A percentile compares a stretch with the other conserved stretches of the same genome.
Evolutionary conservation across 441 rosid species (phyloP).

Genomic region (Syzygium malaccense): DNA sequence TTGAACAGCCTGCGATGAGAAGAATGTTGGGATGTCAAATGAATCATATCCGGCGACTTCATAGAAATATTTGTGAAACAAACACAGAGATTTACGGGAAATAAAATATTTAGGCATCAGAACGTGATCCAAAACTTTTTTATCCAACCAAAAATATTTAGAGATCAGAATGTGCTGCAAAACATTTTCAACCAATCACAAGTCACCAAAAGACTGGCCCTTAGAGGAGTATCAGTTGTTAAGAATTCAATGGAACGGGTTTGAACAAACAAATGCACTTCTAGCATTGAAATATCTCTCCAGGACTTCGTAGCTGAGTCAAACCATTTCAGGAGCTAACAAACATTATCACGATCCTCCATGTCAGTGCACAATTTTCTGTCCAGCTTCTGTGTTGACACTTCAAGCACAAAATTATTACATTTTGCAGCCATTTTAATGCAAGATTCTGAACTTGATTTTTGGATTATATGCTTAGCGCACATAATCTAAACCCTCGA

Average conservation of each 20-base stretch:
- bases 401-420: not conserved
- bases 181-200: not conserved
- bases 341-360: not conserved
- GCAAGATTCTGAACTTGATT: not conserved
- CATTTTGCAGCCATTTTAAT: not conserved
- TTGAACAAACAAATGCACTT: not conserved
- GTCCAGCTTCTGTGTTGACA: not conserved
- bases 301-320: not conserved
- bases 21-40: not conserved
- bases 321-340: not conserved
- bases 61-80: not conserved
- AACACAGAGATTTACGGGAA: not conserved
- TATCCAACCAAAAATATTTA: not conserved
- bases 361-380: not conserved
- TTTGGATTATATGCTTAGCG: not conserved
- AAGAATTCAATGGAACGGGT: not conserved
- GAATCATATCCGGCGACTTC: not conserved
- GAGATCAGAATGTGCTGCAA: not conserved
- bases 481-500: not conserved
- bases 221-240: not conserved
- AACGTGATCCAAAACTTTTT: not conserved
- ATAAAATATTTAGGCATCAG: not conserved
- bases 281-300: not conserved
- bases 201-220: not conserved
- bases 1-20: conserved; percentile 65